These are phyloP conservation scores for Hymenoscyphus scutula DNA, from an alignment of 2,329 filamentous ascomycete genomes.

Conservation along the genomic window DNA sequence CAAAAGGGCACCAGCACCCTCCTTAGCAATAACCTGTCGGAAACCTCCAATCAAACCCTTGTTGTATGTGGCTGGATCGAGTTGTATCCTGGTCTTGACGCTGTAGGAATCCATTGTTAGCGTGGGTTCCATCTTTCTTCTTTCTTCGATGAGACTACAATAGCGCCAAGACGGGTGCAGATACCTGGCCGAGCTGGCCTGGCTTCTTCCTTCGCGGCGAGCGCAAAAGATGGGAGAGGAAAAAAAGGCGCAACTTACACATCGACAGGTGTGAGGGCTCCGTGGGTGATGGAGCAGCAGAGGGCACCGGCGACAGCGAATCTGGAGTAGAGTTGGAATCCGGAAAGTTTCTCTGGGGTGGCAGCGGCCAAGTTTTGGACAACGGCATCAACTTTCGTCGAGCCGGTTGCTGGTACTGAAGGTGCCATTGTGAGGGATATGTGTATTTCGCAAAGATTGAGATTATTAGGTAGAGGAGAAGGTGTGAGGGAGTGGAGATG, in stretches of 20 bases:
- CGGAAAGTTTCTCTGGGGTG: conserved; percentile 50
- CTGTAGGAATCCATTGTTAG: conserved; percentile 46
- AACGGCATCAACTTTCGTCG: conserved; percentile 36
- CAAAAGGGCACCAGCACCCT: conserved; percentile 82
- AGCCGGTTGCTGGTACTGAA: conserved; percentile 31
- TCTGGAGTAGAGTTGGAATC: conserved; percentile 80
- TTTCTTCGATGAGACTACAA: conserved; percentile 10
- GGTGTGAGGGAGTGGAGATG: conserved; percentile 23
- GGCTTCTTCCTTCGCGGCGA: background rate
- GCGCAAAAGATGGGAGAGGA: conserved; percentile 3
- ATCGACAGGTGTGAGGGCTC: conserved; percentile 95
- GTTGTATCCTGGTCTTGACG: conserved; percentile 94
- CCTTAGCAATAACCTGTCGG: conserved; percentile 77
- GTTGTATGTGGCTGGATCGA: conserved; percentile 88
- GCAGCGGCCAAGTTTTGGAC: conserved; percentile 34
- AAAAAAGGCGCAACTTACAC: conserved; percentile 68
- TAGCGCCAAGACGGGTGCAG: conserved; percentile 13
- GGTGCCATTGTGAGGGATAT: conserved; percentile 29
- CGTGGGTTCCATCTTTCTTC: conserved; percentile 1
- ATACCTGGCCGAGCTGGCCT: no score
- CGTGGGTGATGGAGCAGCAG: conserved; percentile 98
- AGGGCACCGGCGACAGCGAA: conserved; percentile 97
- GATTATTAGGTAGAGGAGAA: conserved; percentile 25
- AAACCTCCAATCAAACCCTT: conserved; percentile 81
- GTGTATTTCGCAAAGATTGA: conserved; percentile 13